These are phyloP conservation scores for Cladosporium sp. DNA, from an alignment of 2,329 filamentous ascomycete genomes.

Conservation along the genomic window DNA sequence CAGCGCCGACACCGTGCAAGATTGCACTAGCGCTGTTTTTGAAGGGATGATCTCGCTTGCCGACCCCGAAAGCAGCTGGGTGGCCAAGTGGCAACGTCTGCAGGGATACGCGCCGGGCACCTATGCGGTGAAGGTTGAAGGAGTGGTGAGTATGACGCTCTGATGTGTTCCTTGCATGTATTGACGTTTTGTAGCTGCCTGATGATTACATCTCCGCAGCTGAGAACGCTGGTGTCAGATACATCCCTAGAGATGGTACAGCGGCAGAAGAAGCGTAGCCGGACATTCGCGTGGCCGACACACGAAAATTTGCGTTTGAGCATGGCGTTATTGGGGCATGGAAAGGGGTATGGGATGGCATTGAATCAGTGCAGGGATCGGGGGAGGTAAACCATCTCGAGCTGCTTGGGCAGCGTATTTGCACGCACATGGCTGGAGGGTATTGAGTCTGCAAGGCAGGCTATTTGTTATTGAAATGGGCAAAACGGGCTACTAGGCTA, in stretches of 20 bases:
- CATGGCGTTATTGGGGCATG: slow-evolving; percentile 4
- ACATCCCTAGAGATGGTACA: slow-evolving; percentile 47
- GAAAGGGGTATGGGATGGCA: background rate
- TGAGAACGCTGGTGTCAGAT: slow-evolving; percentile 55
- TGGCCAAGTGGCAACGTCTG: slow-evolving; percentile 91
- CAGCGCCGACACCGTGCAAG: slow-evolving; percentile 68
- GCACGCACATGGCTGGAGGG: too few relatives aligned
- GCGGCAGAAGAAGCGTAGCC: slow-evolving; percentile 14
- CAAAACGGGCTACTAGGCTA: too few relatives aligned
- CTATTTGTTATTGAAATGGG: too few relatives aligned
- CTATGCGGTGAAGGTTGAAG: slow-evolving; percentile 92
- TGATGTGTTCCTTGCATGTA: background rate
- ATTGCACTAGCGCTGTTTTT: slow-evolving; percentile 93
- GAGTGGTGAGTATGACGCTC: slow-evolving; percentile 48
- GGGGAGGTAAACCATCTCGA: background rate
- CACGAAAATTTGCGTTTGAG: slow-evolving; percentile 4
- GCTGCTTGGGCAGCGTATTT: too few relatives aligned
- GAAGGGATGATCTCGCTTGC: slow-evolving; percentile 84
- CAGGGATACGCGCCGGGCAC: slow-evolving; percentile 82
- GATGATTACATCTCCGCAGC: slow-evolving; percentile 51
- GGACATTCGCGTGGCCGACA: background rate
- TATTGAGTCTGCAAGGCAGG: too few relatives aligned
- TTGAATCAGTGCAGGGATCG: background rate
- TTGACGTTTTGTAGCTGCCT: slow-evolving; percentile 39
- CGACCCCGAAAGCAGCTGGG: slow-evolving; percentile 81